These are phyloP conservation scores for Tricholomella constricta DNA, from an alignment of 768 basidiomycete genomes.

Conservation along the genomic window DNA sequence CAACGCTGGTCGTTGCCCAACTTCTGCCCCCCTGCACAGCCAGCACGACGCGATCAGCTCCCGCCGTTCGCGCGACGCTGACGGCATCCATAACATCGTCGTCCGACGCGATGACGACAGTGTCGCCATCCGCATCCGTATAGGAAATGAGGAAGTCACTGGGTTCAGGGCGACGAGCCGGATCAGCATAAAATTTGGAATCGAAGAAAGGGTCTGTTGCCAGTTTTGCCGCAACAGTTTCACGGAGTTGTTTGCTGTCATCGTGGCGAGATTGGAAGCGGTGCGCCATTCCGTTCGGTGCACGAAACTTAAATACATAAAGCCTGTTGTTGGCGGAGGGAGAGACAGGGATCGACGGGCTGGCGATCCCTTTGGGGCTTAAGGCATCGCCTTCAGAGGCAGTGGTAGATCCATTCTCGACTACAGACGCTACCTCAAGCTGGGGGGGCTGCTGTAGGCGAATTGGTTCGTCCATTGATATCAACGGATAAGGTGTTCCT, in stretches of 20 bases:
- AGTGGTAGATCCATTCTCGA: not conserved
- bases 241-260: conserved; percentile 82
- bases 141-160: conserved; percentile 88
- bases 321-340: conserved; percentile 91
- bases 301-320: conserved; percentile 99
- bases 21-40: conserved; percentile 90
- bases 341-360: conserved; percentile 50
- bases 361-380: conserved; percentile 29
- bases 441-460: no score
- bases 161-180: conserved; percentile 70
- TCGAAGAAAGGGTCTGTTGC: conserved; percentile 92
- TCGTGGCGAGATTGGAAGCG: conserved; percentile 97
- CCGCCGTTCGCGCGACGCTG: conserved; percentile 75
- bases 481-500: no score
- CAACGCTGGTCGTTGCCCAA: conserved; percentile 55
- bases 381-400: not conserved
- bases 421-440: no score
- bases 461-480: no score
- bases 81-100: conserved; percentile 93
- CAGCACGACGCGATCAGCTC: conserved; percentile 87
- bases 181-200: conserved; percentile 47
- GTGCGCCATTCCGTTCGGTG: conserved; percentile 93
- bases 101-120: conserved; percentile 92
- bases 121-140: conserved; percentile 93
- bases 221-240: conserved; percentile 91